These are phyloP conservation scores for Exophiala dermatitidis DNA, from an alignment of 2,329 filamentous ascomycete species.

Conservation along the genomic window DNA sequence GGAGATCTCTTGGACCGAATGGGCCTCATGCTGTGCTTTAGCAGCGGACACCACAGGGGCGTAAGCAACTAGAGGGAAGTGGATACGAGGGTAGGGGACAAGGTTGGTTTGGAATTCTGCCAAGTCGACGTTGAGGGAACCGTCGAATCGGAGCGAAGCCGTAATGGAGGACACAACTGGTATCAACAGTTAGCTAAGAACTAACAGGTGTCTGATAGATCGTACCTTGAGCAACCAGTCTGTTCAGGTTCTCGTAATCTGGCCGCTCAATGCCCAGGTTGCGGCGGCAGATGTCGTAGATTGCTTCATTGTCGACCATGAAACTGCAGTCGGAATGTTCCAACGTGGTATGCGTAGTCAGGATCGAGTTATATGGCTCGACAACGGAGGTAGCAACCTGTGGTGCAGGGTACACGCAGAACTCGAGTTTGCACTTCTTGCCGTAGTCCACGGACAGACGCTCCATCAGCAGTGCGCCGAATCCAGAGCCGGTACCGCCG, in stretches of 20 bases:
- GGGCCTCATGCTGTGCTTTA: conserved; percentile 95
- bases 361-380: conserved; percentile 99
- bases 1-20: conserved; percentile 96
- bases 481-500: conserved; percentile 96
- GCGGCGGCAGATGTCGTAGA: conserved; percentile 98
- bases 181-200: conserved; percentile 24
- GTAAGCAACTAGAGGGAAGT: conserved; percentile 98
- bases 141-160: conserved; percentile 95
- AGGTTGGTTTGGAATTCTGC: conserved; percentile 99
- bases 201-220: background rate
- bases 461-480: conserved; percentile 95
- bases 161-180: conserved; percentile 96
- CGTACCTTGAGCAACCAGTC: conserved; percentile 88
- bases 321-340: conserved; percentile 99
- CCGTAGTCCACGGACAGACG: conserved; percentile 97
- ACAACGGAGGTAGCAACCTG: conserved; percentile 96
- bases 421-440: conserved; percentile 99
- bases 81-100: conserved; percentile 96
- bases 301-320: conserved; percentile 99
- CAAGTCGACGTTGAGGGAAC: conserved; percentile 96
- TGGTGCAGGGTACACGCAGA: conserved; percentile 97
- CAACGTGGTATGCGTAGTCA: conserved; percentile 96
- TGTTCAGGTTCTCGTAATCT: conserved; percentile 98
- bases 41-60: conserved; percentile 87
- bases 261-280: conserved; percentile 96